A percentile compares a stretch with the other conserved stretches of the same genome.
These are phyloP conservation scores for Maudiozyma saulgeensis DNA, from an alignment of 805 yeast species.

Conservation along the genomic window DNA sequence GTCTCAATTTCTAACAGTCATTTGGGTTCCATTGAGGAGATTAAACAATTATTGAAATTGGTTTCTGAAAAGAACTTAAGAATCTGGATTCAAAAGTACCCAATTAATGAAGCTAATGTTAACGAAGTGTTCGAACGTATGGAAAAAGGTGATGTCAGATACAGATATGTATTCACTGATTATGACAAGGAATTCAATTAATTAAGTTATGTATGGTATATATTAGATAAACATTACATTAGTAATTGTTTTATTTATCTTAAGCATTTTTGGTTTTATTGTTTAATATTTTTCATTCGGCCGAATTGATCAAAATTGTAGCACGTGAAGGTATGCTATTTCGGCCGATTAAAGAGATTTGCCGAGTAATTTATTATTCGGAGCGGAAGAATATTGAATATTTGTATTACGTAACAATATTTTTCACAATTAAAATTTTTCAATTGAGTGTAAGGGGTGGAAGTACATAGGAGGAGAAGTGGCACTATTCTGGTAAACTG, in stretches of 20 bases:
- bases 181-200: slow-evolving; percentile 31
- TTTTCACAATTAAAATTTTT: background rate
- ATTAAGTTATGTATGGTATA: background rate
- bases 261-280: no score
- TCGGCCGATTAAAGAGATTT: no score
- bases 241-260: no score
- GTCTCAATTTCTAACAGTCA: slow-evolving; percentile 25
- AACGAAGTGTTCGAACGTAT: slow-evolving; percentile 39
- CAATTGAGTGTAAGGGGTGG: background rate
- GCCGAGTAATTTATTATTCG: background rate
- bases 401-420: background rate
- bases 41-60: slow-evolving; percentile 38
- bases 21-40: slow-evolving; percentile 40
- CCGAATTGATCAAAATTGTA: no score
- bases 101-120: slow-evolving; percentile 37
- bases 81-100: slow-evolving; percentile 46
- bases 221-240: no score
- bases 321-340: no score
- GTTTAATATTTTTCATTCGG: no score
- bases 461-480: no score
- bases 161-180: slow-evolving; percentile 44
- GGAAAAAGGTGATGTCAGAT: slow-evolving; percentile 42
- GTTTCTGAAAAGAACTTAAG: slow-evolving; percentile 39
- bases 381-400: no score
- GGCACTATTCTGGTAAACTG: no score